Evolutionary conservation across 305 asterid genomes (phyloP).

Genomic region (Nicotiana rustica): DNA sequence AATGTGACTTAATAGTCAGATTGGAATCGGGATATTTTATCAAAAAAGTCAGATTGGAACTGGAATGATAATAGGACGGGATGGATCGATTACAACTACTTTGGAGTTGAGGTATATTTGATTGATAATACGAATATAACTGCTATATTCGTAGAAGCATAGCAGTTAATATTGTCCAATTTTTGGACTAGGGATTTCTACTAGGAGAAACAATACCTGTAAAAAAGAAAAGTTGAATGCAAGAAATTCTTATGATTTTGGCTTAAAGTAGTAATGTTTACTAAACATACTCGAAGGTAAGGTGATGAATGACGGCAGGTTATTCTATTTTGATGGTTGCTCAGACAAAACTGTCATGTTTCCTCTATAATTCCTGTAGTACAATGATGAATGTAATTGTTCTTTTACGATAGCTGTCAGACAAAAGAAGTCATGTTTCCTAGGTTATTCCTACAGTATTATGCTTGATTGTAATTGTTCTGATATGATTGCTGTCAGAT

Average conservation of each 20-base stretch:
- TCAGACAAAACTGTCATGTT: neutral
- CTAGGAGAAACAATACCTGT: neutral
- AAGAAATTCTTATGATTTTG: neutral
- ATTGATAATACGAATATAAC: neutral
- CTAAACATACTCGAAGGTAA: neutral
- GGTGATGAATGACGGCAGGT: neutral
- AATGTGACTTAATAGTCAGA: neutral
- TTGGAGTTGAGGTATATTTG: neutral
- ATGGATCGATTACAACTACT: neutral
- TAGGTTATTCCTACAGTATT: neutral
- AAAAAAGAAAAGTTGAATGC: neutral
- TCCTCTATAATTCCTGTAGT: neutral
- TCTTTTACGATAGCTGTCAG: neutral
- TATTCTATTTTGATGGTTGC: neutral
- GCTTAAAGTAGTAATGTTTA: neutral
- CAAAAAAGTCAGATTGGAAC: neutral
- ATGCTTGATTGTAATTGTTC: neutral
- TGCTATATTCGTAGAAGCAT: neutral
- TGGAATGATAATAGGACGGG: neutral
- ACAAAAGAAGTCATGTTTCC: conserved; percentile 6
- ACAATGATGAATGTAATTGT: conserved; percentile 13
- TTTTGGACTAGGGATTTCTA: neutral
- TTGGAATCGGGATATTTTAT: neutral
- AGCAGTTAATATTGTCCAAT: neutral
- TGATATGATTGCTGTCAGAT: neutral